A percentile compares a stretch with the other conserved stretches of the same genome.
phyloP scores from a whole-genome alignment of 73 alveolate species.

The Tetrahymena malaccensis region DNA sequence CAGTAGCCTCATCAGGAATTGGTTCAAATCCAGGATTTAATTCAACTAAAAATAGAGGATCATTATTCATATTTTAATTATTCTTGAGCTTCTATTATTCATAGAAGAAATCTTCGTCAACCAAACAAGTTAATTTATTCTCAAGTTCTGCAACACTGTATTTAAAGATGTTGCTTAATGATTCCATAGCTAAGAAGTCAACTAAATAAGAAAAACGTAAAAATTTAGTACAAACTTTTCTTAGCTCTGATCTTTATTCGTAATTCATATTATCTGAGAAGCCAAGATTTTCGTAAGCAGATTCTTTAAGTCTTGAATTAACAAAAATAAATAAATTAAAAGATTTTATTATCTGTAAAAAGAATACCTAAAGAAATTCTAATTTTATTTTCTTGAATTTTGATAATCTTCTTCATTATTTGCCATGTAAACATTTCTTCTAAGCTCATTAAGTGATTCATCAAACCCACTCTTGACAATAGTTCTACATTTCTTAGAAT shows the following conservation, averaged over 20 bases:
- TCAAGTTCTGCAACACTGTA: constrained; percentile 52
- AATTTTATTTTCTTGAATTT: not conserved
- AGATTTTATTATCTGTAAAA: not conserved
- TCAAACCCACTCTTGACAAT: constrained; percentile 63
- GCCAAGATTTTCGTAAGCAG: constrained; percentile 55
- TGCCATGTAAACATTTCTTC: constrained; percentile 49
- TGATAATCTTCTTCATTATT: constrained; percentile 49
- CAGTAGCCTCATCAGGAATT: constrained; percentile 32
- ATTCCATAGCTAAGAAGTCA: constrained; percentile 71
- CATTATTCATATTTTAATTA: constrained; percentile 19
- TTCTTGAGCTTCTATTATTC: constrained; percentile 35
- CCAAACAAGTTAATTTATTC: constrained; percentile 12
- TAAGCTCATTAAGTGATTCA: constrained; percentile 50
- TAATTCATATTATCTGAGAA: constrained; percentile 68
- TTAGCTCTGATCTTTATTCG: constrained; percentile 56
- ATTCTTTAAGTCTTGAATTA: constrained; percentile 26
- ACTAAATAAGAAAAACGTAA: constrained; percentile 66
- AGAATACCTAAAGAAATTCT: not conserved
- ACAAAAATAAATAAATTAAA: not conserved
- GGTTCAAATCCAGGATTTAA: constrained; percentile 46
- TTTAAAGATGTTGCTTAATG: constrained; percentile 62
- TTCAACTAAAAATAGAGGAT: constrained; percentile 52
- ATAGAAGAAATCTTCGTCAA: constrained; percentile 1
- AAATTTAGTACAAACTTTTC: constrained; percentile 72
- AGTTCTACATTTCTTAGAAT: constrained; percentile 50